Base-by-base conservation (phyloP, 1,284 basidiomycete species). In the Boletus sp. region DNA sequence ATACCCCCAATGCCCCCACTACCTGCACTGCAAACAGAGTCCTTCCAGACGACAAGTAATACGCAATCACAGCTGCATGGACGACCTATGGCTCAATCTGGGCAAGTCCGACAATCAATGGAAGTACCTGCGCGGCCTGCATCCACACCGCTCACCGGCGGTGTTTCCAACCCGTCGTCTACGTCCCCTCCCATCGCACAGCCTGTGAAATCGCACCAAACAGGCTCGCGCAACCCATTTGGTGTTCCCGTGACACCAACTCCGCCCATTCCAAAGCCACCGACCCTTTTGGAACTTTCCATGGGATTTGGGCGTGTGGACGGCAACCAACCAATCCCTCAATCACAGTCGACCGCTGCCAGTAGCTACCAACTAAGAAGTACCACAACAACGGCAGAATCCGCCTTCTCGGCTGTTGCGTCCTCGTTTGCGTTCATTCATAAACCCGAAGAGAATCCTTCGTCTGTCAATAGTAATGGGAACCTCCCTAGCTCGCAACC, bases 171-270 rank as follows among this genome's bases (percentile, higher is more conserved):
- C n/a, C 46, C 61, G 30, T 51, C 59, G 37, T 42, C 66, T 9
- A 50, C 64, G 8, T 72, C 72, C 6, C 73, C 75, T 8, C 72
- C 78, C 12, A 58, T 71, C 5, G 69, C 73, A 1, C 76, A 80
- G 50, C 75, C 79, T 20, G 78, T 98, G n/a, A 81, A 82, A 59
- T 78, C 92, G 5, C 94, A 98, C 66, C 83, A 88, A 67, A 99
- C 95, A 2, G 94, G 95, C 16, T 91, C 91, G 3, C 85, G 84
- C 59, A 99, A 99, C 74, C 95, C 95, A 0, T 99, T 99, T 60
- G 94, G 94, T 7, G 80, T 84, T 20, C 78, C 88, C 2, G 74
- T 79, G 3, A 74, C 81, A 35, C 69, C 84, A n/a, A 70, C 77
- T 36, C 84, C 88, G 2, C 82, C 84, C 14, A 70, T 88, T 16